phyloP scores from a whole-genome alignment of 2,329 filamentous ascomycete species.

The Monosporascus cannonballus region DNA sequence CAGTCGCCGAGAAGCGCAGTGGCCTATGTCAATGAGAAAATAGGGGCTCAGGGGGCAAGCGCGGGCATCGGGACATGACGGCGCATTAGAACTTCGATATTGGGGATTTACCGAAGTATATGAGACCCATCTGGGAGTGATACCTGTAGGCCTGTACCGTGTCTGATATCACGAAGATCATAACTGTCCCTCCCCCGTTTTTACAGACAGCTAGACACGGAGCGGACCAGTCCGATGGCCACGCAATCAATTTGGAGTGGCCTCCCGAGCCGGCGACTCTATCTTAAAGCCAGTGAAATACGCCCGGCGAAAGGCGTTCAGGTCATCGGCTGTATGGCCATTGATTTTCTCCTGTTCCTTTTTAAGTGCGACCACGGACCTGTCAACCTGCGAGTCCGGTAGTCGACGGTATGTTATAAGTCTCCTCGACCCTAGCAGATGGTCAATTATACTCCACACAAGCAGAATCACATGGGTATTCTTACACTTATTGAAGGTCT shows the following conservation, averaged over 20 bases:
- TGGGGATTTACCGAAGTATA: too few species aligned
- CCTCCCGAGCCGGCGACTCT: constrained; percentile 14
- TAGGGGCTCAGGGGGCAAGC: too few species aligned
- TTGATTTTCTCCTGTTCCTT: constrained; percentile 23
- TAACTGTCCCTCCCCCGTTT: background rate
- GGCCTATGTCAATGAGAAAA: too few species aligned
- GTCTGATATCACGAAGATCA: background rate
- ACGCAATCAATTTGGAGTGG: constrained; percentile 1
- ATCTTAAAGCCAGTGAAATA: constrained; percentile 52
- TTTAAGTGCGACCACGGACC: constrained; percentile 30
- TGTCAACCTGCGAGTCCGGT: constrained; percentile 50
- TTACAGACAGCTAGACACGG: too few species aligned
- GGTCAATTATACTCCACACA: too few species aligned
- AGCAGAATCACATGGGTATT: background rate
- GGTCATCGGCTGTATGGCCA: constrained; percentile 50
- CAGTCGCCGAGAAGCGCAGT: too few species aligned
- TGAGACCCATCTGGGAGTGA: too few species aligned
- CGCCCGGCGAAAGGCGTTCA: constrained; percentile 54
- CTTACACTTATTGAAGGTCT: constrained; percentile 84
- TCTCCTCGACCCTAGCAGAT: constrained; percentile 67
- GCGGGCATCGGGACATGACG: too few species aligned
- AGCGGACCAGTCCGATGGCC: too few species aligned
- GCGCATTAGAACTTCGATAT: too few species aligned
- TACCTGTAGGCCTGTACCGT: too few species aligned
- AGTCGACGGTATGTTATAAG: constrained; percentile 80